phyloP scores from a whole-genome alignment of 139 green algal species.

The Desmodesmus armatus region DNA sequence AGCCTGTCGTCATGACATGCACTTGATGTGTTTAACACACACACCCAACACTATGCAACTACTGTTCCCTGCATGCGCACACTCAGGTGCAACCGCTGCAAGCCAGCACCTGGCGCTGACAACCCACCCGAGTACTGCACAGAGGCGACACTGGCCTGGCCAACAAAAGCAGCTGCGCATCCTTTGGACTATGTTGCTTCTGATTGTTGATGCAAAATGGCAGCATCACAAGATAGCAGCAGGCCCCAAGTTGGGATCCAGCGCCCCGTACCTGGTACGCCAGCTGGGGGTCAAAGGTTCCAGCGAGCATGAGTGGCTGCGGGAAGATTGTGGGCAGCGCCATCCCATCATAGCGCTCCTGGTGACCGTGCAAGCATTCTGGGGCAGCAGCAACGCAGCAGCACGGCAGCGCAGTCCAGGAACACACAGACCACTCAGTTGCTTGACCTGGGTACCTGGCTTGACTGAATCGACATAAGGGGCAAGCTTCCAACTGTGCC shows the following conservation, averaged over 20 bases:
- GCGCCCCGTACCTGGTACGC: slow-evolving; percentile 15
- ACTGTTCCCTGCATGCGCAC: too few species aligned
- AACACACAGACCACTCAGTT: too few species aligned
- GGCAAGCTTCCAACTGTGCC: too few species aligned
- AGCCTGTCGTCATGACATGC: too few species aligned
- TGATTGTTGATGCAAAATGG: too few species aligned
- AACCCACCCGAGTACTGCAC: neutral
- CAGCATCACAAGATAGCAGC: neutral
- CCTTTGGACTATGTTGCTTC: neutral
- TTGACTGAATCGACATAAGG: too few species aligned
- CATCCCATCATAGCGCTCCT: neutral
- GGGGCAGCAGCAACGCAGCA: neutral
- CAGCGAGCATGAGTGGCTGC: slow-evolving; percentile 38
- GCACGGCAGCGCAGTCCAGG: neutral
- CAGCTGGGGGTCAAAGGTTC: slow-evolving; percentile 15
- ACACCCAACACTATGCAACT: too few species aligned
- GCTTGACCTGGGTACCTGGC: too few species aligned
- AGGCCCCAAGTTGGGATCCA: neutral
- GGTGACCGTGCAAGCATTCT: slow-evolving; percentile 45
- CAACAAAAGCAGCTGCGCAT: neutral
- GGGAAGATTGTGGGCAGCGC: slow-evolving; percentile 39
- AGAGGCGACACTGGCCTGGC: too few species aligned
- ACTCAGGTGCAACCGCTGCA: slow-evolving; percentile 19
- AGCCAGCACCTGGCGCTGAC: neutral
- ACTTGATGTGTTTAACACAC: too few species aligned